phyloP scores from a whole-genome alignment of 495 filamentous ascomycete genomes.

The Usnea hakonensis region DNA sequence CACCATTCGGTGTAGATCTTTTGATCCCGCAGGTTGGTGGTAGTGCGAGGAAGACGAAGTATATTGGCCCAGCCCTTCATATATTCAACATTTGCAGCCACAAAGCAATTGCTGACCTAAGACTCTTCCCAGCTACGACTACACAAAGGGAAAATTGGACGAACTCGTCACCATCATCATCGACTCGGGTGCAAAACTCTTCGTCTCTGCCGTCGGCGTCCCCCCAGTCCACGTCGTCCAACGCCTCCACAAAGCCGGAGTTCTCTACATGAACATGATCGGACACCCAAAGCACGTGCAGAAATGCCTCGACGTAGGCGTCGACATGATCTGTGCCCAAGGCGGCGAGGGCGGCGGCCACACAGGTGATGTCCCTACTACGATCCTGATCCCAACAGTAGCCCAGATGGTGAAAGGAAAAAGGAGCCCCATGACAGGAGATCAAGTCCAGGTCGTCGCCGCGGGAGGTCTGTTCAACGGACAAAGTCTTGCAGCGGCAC shows the following conservation, averaged over 20 bases:
- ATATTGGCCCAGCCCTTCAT: conserved; percentile 27
- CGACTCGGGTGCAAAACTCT: conserved; percentile 79
- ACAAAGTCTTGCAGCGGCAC: conserved; percentile 75
- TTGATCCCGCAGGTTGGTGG: conserved; percentile 92
- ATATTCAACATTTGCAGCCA: not conserved
- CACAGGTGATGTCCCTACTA: conserved; percentile 84
- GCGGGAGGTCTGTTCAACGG: conserved; percentile 95
- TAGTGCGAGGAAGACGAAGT: conserved; percentile 91
- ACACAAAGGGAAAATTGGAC: conserved; percentile 96
- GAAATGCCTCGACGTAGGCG: conserved; percentile 84
- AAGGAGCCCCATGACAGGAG: conserved; percentile 79
- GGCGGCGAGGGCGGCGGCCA: conserved; percentile 89
- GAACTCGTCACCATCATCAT: conserved; percentile 89
- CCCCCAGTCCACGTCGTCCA: conserved; percentile 85
- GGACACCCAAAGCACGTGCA: conserved; percentile 97
- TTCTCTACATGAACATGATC: conserved; percentile 99
- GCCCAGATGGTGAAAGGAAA: conserved; percentile 71
- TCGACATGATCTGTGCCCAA: conserved; percentile 88
- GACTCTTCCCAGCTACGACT: conserved; percentile 72
- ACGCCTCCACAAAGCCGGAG: conserved; percentile 72
- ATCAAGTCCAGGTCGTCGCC: conserved; percentile 81
- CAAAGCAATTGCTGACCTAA: conserved; percentile 10
- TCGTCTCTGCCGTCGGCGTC: conserved; percentile 94
- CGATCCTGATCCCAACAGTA: conserved; percentile 82
- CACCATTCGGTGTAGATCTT: conserved; percentile 97